phyloP scores from a whole-genome alignment of 2,329 filamentous ascomycete species.

The Ascochyta rabiei region DNA sequence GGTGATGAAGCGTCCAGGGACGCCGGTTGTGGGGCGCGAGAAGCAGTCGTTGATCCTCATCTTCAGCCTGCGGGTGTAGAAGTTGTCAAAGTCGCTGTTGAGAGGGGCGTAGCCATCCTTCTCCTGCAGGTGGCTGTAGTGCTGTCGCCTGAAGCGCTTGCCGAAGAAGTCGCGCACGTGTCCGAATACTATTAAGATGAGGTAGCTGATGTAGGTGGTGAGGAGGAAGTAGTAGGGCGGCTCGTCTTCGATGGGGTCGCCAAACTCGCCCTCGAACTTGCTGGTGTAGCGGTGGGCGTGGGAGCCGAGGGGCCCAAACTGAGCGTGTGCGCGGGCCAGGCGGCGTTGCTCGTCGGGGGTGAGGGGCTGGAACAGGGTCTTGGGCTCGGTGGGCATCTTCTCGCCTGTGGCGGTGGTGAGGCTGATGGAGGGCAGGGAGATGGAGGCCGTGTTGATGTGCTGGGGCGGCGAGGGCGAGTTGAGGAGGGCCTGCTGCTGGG shows the following conservation, averaged over 20 bases:
- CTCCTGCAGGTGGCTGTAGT: slow-evolving; percentile 82
- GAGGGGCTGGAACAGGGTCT: slow-evolving; percentile 85
- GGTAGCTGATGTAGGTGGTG: slow-evolving; percentile 97
- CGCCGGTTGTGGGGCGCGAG: slow-evolving; percentile 86
- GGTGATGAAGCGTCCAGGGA: slow-evolving; percentile 92
- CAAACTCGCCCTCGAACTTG: slow-evolving; percentile 81
- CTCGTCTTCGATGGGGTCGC: slow-evolving; percentile 87
- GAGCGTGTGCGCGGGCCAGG: slow-evolving; percentile 79
- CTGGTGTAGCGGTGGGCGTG: slow-evolving; percentile 87
- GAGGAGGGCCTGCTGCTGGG: slow-evolving; percentile 64
- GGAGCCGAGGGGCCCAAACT: slow-evolving; percentile 86
- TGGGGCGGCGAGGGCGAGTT: slow-evolving; percentile 62
- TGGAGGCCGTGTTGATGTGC: slow-evolving; percentile 71
- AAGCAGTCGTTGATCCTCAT: slow-evolving; percentile 97
- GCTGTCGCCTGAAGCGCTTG: slow-evolving; percentile 87
- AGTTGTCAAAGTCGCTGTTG: slow-evolving; percentile 98
- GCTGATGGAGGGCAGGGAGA: slow-evolving; percentile 88
- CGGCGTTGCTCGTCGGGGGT: slow-evolving; percentile 80
- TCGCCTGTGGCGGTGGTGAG: slow-evolving; percentile 84
- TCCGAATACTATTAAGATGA: slow-evolving; percentile 92
- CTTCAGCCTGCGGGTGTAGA: slow-evolving; percentile 92
- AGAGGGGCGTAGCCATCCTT: slow-evolving; percentile 91
- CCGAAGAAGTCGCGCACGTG: slow-evolving; percentile 98
- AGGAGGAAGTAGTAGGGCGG: slow-evolving; percentile 96
- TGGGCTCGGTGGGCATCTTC: slow-evolving; percentile 74